These are phyloP conservation scores for Verticillium zaregamsianum DNA, from an alignment of 2,329 filamentous ascomycete genomes.

Conservation along the genomic window DNA sequence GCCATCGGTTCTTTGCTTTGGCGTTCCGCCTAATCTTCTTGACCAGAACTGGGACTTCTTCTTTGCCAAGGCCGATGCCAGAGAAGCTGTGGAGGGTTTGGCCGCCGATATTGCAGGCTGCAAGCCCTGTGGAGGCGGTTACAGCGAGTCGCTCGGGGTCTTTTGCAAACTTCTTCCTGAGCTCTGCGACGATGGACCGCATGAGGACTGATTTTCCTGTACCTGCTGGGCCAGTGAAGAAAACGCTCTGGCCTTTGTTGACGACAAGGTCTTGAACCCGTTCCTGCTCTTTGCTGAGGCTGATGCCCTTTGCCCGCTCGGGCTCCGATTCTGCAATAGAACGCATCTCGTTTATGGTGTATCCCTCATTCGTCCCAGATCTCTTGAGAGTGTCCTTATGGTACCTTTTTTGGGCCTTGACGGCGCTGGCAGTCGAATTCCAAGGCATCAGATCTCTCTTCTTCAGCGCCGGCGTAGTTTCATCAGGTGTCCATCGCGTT, in stretches of 20 bases:
- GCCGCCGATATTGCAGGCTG: constrained; percentile 94
- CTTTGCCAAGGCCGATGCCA: constrained; percentile 92
- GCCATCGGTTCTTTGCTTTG: constrained; percentile 86
- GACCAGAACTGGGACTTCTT: constrained; percentile 72
- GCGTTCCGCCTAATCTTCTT: constrained; percentile 87
- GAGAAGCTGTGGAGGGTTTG: constrained; percentile 95
- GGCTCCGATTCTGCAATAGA: constrained; percentile 31
- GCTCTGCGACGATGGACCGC: constrained; percentile 78
- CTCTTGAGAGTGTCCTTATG: constrained; percentile 49
- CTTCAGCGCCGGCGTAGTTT: constrained; percentile 26
- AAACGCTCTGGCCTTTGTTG: constrained; percentile 79
- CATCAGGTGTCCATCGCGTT: constrained; percentile 5
- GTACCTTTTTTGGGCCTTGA: constrained; percentile 75
- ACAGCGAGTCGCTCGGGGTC: constrained; percentile 86
- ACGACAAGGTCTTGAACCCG: constrained; percentile 80
- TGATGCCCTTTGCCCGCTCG: constrained; percentile 50
- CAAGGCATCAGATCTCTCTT: constrained; percentile 44
- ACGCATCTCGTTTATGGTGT: constrained; percentile 41
- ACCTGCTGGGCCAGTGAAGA: constrained; percentile 95
- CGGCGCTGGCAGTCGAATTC: constrained; percentile 69
- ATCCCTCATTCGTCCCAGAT: constrained; percentile 11
- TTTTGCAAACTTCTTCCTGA: constrained; percentile 70
- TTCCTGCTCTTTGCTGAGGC: constrained; percentile 81
- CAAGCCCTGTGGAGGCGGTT: constrained; percentile 91
- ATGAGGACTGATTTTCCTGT: constrained; percentile 97